Evolutionary conservation across 257 asterid species (phyloP), one percentile per base, ranked within the genome.

Genomic region (Haberlea rhodopensis): DNA sequence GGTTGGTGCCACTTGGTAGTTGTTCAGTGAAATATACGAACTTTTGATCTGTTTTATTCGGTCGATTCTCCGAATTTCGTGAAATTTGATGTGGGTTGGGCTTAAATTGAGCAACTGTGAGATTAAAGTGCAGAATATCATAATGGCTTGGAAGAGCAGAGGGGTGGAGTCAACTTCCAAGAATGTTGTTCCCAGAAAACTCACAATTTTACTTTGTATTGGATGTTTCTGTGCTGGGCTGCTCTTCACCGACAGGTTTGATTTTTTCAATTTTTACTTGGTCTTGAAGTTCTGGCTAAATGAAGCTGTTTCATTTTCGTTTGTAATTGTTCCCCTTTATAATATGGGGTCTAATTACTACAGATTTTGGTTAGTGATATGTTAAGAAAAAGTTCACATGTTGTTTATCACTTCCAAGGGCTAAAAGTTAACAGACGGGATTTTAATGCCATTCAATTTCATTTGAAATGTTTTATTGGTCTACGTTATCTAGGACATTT

Each of bases 181-280:
- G 72, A 76, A 72, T 63, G 77, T 63, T 37, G 49, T 89, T 51
- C 73, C 96, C 6, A 84, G 90, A 64, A 89, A 79, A 74, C 72
- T 86, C 54, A 73, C 92, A 8, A 21, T 87, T 68, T 76, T 83
- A 54, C 90, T 91, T 13, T 91, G 98, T 72, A 56, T 91, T 59
- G 86, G 92, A 66, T 91, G 95, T 79, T 88, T 91, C 76, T 91
- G 87, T 65, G 85, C 75, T 62, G 98, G 98, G 73, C 89, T 89
- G 98, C 89, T 91, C 77, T 91, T 89, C 88, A 87, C 95, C 75
- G 89, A 89, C 88, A 89, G 98, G 98, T 91, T 78, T 62, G 26
- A 58, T 65, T 18, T 27, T 67, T 34, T n/a, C n/a, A n/a, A 53
- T 58, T 63, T 61, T n/a, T 27, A 6, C 46, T 26, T 15, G 26